Conservation (phyloP, 768 basidiomycete species). For the Suillus luteus region DNA sequence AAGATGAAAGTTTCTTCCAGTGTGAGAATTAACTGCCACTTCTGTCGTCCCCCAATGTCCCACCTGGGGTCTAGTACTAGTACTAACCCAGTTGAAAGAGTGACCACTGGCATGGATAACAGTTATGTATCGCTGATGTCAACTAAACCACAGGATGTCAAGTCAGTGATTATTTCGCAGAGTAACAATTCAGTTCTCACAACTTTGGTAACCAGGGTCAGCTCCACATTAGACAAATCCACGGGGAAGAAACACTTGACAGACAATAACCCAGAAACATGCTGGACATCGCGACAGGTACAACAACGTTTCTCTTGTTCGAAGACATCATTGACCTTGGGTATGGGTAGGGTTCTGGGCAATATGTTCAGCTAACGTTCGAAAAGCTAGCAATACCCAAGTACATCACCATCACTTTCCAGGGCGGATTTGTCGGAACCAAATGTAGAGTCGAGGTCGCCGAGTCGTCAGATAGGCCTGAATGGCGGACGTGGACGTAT, state of each 20-base stretch:
- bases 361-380: constrained; percentile 72
- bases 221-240: constrained; percentile 76
- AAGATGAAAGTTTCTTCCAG: background rate
- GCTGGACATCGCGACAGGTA: constrained; percentile 85
- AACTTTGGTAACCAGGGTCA: constrained; percentile 54
- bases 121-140: constrained; percentile 23
- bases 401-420: constrained; percentile 67
- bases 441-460: constrained; percentile 53
- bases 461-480: constrained; percentile 30
- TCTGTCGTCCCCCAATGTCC: background rate
- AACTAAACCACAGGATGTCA: constrained; percentile 21
- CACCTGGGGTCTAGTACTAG: too few relatives aligned
- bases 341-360: constrained; percentile 64
- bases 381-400: constrained; percentile 51
- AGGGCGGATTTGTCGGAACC: constrained; percentile 84
- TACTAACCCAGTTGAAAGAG: background rate
- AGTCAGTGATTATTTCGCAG: constrained; percentile 43
- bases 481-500: constrained; percentile 53
- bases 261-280: constrained; percentile 75
- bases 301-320: constrained; percentile 10
- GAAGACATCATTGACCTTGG: constrained; percentile 8
- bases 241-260: constrained; percentile 69
- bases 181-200: constrained; percentile 25
- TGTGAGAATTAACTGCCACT: constrained; percentile 1
- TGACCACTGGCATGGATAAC: constrained; percentile 26